A percentile compares a stretch with the other conserved stretches of the same genome.
Conservation (phyloP, 441 rosid genomes). For the Pelargonium myrrhifolium region DNA sequence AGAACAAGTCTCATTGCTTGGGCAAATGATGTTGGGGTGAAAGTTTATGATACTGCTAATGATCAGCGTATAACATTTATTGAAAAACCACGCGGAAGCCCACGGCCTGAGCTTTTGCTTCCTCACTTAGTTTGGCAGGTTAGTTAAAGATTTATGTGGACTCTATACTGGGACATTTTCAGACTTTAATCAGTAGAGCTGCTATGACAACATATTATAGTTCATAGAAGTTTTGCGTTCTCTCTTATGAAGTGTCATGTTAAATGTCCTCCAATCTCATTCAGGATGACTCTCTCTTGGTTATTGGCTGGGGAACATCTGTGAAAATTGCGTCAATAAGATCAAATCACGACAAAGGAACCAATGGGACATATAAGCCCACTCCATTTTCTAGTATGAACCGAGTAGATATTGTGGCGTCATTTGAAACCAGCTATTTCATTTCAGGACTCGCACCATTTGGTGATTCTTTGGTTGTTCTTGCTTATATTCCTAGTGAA, state of each 20-base stretch:
- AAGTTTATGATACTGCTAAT: constrained; percentile 86
- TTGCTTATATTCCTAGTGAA: constrained; percentile 83
- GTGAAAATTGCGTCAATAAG: constrained; percentile 85
- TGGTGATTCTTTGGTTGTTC: constrained; percentile 95
- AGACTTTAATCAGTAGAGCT: neutral
- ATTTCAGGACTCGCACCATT: constrained; percentile 99
- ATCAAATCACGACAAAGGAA: constrained; percentile 44
- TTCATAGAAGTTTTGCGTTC: constrained; percentile 8
- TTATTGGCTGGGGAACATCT: constrained; percentile 95
- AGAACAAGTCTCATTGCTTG: constrained; percentile 87
- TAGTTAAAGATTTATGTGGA: constrained; percentile 22
- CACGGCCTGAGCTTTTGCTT: constrained; percentile 77
- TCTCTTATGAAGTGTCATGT: neutral
- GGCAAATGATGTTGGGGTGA: constrained; percentile 96
- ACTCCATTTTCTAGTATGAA: constrained; percentile 53
- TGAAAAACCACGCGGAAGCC: constrained; percentile 88
- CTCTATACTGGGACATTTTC: neutral
- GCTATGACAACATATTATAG: neutral
- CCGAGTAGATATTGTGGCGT: constrained; percentile 94
- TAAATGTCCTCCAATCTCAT: constrained; percentile 17
- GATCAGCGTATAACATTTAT: constrained; percentile 94
- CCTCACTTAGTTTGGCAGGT: constrained; percentile 99
- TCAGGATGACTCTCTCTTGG: constrained; percentile 82
- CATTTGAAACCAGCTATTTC: constrained; percentile 94
- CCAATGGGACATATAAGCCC: constrained; percentile 60